Percentiles rank a stretch among this genome's conserved stretches.
Evolutionary conservation across 306 rosid genomes (phyloP).

Genomic region (Glycine latifolia): DNA sequence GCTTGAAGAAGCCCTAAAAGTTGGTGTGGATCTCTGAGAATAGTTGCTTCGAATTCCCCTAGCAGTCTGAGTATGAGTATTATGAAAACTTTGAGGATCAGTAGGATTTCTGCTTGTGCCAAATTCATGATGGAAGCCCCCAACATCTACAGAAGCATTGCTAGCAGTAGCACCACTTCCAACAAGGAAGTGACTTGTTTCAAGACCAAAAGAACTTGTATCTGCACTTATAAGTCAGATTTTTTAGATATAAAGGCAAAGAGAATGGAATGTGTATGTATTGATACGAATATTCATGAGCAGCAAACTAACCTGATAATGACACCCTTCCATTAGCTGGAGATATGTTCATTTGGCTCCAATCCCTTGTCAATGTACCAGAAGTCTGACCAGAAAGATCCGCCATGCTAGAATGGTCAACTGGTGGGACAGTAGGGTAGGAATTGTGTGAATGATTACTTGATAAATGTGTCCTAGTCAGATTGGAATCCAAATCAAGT

Average conservation of each 20-base stretch:
- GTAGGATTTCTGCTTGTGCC: slow-evolving; percentile 56
- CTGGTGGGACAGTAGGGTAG: slow-evolving; percentile 55
- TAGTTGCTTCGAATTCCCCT: slow-evolving; percentile 72
- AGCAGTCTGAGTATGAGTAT: slow-evolving; percentile 55
- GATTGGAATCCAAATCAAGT: slow-evolving; percentile 76
- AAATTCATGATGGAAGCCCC: slow-evolving; percentile 68
- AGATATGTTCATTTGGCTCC: slow-evolving; percentile 71
- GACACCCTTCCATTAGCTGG: slow-evolving; percentile 63
- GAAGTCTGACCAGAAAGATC: slow-evolving; percentile 66
- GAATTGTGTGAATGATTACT: slow-evolving; percentile 57
- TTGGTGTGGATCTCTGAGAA: slow-evolving; percentile 72
- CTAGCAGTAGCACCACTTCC: slow-evolving; percentile 65
- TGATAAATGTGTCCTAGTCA: slow-evolving; percentile 64
- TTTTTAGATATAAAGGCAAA: slow-evolving; percentile 38
- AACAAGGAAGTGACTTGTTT: slow-evolving; percentile 62
- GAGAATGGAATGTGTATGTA: neutral
- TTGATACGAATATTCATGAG: slow-evolving; percentile 5
- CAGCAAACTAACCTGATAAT: slow-evolving; percentile 60
- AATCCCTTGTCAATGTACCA: slow-evolving; percentile 61
- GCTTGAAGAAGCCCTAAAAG: slow-evolving; percentile 75
- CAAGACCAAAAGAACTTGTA: slow-evolving; percentile 62
- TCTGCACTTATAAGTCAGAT: slow-evolving; percentile 55
- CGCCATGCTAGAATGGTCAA: slow-evolving; percentile 59
- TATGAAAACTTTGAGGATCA: slow-evolving; percentile 65
- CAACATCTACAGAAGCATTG: slow-evolving; percentile 63